Conservation (phyloP, 169 alveolate species). For the Cyclospora cayetanensis region DNA sequence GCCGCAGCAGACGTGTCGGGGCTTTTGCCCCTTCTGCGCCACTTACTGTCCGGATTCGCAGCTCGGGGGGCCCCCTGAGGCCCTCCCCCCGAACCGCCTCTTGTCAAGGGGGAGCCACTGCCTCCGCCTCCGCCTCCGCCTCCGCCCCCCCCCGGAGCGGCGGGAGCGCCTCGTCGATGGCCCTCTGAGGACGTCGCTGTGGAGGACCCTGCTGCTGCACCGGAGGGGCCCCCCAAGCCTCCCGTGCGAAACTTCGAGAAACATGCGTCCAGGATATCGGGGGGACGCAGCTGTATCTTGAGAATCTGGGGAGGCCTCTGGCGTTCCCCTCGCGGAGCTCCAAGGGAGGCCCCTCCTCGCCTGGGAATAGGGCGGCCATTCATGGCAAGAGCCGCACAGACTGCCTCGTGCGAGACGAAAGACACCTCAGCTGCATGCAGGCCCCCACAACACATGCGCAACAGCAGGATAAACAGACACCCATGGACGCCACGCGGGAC, state of each 20-base stretch:
- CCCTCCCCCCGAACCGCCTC: slow-evolving; percentile 7
- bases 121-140: too few species aligned
- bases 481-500: not conserved
- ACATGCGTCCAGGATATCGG: slow-evolving; percentile 9
- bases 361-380: slow-evolving; percentile 5
- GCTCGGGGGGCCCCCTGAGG: slow-evolving; percentile 9
- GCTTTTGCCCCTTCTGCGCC: not conserved
- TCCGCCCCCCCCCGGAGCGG: too few species aligned
- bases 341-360: not conserved
- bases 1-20: not conserved
- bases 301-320: not conserved
- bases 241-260: slow-evolving; percentile 29
- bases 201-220: not conserved
- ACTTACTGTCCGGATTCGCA: not conserved
- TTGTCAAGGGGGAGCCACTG: not conserved
- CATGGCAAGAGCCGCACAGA: slow-evolving; percentile 17
- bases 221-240: slow-evolving; percentile 3
- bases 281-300: slow-evolving; percentile 26
- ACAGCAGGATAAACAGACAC: not conserved
- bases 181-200: not conserved
- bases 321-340: slow-evolving; percentile 28
- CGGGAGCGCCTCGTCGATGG: not conserved
- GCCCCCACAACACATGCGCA: not conserved
- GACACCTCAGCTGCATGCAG: not conserved
- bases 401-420: slow-evolving; percentile 18